Percentiles rank a stretch among this genome's conserved stretches.
Conservation (phyloP, 2,329 filamentous ascomycete genomes). For the Ophiocordyceps australis region DNA sequence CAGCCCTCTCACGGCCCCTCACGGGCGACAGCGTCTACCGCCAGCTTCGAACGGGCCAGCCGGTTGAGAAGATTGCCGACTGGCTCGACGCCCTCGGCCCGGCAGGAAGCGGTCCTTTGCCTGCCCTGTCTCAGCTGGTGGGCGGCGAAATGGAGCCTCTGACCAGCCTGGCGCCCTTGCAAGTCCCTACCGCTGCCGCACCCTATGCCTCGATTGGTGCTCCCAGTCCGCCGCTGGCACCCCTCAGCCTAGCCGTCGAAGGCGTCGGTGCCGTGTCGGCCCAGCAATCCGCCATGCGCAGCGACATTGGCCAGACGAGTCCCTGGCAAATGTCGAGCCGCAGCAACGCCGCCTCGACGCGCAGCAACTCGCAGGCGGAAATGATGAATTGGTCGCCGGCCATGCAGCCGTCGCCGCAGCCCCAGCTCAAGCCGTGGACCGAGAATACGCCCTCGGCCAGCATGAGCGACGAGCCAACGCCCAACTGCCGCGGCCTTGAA, state of each 20-base stretch:
- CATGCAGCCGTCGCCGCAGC: conserved; percentile 18
- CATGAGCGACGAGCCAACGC: conserved; percentile 17
- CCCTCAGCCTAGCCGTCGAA: conserved; percentile 12
- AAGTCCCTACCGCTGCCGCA: not conserved
- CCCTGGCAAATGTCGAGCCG: conserved; percentile 29
- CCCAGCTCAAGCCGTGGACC: conserved; percentile 30
- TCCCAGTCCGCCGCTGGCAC: conserved; percentile 8
- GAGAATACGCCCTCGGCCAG: too few relatives aligned
- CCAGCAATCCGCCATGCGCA: conserved; percentile 11
- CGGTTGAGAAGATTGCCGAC: conserved; percentile 34
- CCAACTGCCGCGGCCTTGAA: conserved; percentile 22
- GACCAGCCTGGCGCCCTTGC: conserved; percentile 3
- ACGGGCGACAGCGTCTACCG: conserved; percentile 35
- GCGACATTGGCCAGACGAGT: conserved; percentile 23
- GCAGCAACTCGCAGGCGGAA: conserved; percentile 27
- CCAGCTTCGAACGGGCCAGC: conserved; percentile 32
- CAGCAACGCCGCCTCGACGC: conserved; percentile 25
- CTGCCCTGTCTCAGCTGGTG: conserved; percentile 8
- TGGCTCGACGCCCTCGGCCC: conserved; percentile 23
- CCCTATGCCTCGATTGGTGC: conserved; percentile 8
- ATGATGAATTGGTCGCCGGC: conserved; percentile 26
- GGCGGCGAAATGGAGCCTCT: conserved; percentile 4
- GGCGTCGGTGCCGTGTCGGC: conserved; percentile 11
- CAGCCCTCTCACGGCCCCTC: conserved; percentile 30
- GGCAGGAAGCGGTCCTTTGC: conserved; percentile 11